Evolutionary conservation across 1,284 basidiomycete species (phyloP).

Genomic region (Ganoderma boninense): DNA sequence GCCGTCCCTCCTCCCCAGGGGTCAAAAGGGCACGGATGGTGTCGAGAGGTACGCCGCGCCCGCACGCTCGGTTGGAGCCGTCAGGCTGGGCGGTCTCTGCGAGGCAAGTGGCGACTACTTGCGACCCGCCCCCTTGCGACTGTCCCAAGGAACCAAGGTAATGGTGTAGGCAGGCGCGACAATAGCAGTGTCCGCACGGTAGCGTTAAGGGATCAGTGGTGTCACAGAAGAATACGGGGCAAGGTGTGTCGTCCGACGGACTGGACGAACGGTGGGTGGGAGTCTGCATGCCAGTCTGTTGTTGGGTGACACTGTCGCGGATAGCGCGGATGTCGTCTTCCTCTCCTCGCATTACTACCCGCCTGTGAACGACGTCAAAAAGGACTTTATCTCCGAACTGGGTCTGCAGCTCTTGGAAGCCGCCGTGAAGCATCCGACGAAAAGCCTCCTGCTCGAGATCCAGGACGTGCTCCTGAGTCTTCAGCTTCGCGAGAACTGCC

Average conservation of each 20-base stretch:
- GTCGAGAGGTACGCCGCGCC: constrained; percentile 45
- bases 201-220: constrained; percentile 48
- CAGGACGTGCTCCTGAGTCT: constrained; percentile 44
- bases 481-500: constrained; percentile 42
- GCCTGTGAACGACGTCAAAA: constrained; percentile 47
- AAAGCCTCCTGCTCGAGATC: constrained; percentile 45
- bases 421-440: constrained; percentile 47
- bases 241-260: constrained; percentile 38
- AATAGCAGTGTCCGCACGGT: constrained; percentile 59
- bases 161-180: constrained; percentile 54
- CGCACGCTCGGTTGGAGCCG: constrained; percentile 34
- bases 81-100: constrained; percentile 28
- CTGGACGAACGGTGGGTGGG: not conserved
- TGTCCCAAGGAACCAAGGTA: constrained; percentile 46
- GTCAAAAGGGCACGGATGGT: constrained; percentile 51
- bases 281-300: not conserved
- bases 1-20: constrained; percentile 45
- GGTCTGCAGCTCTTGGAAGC: constrained; percentile 44
- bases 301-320: constrained; percentile 8
- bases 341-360: constrained; percentile 48
- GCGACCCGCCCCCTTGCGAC: constrained; percentile 34
- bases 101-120: constrained; percentile 45
- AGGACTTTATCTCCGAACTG: constrained; percentile 49
- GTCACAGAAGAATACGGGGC: constrained; percentile 53
- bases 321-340: constrained; percentile 34